These are phyloP conservation scores for Penicillium sp. DNA, from an alignment of 2,329 filamentous ascomycete genomes.

Conservation along the genomic window DNA sequence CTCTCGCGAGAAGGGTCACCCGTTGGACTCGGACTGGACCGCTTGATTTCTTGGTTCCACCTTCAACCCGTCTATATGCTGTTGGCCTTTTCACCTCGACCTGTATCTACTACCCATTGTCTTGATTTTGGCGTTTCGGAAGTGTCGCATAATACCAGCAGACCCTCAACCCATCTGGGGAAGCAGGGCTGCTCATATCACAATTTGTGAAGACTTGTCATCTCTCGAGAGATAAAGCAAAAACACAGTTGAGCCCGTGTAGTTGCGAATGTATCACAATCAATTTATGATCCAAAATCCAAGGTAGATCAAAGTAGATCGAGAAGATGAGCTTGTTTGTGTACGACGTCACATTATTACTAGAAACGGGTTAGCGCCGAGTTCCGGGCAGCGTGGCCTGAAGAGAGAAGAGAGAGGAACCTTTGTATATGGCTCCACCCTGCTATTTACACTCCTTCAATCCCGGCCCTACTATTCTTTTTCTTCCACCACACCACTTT, in stretches of 20 bases:
- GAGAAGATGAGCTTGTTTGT: slow-evolving; percentile 11
- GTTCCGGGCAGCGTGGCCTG: slow-evolving; percentile 43
- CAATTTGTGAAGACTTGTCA: slow-evolving; percentile 11
- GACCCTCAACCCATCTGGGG: slow-evolving; percentile 7
- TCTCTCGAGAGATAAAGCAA: slow-evolving; percentile 5
- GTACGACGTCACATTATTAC: slow-evolving; percentile 26
- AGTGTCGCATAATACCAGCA: slow-evolving; percentile 29
- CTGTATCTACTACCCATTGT: slow-evolving; percentile 34
- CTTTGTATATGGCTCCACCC: slow-evolving; percentile 24
- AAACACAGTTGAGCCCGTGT: slow-evolving; percentile 19
- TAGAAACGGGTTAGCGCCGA: slow-evolving; percentile 25
- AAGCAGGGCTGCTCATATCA: slow-evolving; percentile 16
- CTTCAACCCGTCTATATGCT: slow-evolving; percentile 7
- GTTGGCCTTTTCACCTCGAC: slow-evolving; percentile 18
- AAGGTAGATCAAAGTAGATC: neutral
- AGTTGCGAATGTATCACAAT: slow-evolving; percentile 17
- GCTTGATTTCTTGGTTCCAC: slow-evolving; percentile 23
- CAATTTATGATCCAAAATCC: neutral
- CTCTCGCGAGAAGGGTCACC: slow-evolving; percentile 39
- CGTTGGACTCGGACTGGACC: slow-evolving; percentile 45
- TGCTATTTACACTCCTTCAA: slow-evolving; percentile 14
- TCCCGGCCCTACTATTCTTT: neutral
- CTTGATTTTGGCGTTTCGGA: slow-evolving; percentile 32
- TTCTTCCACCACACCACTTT: slow-evolving; percentile 8
- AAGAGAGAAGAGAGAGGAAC: slow-evolving; percentile 19